Evolutionary conservation across 2,329 filamentous ascomycete species (phyloP).

Genomic region (Calycina herbarum): DNA sequence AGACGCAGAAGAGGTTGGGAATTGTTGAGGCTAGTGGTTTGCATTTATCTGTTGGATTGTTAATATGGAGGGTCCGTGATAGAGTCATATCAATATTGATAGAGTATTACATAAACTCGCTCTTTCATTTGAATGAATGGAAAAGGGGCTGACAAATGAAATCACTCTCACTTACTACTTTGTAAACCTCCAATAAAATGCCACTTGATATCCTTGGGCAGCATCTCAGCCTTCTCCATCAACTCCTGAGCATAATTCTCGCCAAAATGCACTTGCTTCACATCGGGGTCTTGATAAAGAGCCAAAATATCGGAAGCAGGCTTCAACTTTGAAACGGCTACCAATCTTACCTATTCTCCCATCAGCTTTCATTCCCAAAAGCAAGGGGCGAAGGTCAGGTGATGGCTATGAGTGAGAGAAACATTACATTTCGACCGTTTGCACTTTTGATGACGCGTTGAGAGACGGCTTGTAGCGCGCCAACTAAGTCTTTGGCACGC

Average conservation of each 20-base stretch:
- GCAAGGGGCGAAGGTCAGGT: background rate
- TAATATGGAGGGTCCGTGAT: background rate
- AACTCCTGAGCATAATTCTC: constrained; percentile 97
- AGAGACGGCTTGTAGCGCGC: constrained; percentile 61
- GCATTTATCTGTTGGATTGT: constrained; percentile 70
- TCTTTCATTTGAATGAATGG: background rate
- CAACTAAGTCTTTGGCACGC: constrained; percentile 61
- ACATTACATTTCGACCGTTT: constrained; percentile 54
- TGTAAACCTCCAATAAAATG: constrained; percentile 97
- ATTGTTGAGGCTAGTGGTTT: constrained; percentile 79
- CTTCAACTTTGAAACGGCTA: constrained; percentile 96
- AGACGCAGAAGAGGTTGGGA: constrained; percentile 87
- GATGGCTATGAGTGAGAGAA: constrained; percentile 10
- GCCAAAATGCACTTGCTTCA: constrained; percentile 76
- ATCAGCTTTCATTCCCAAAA: constrained; percentile 16
- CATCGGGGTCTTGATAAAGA: constrained; percentile 61
- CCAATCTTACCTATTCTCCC: constrained; percentile 69
- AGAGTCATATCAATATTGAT: background rate
- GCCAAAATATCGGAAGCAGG: constrained; percentile 87
- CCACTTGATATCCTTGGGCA: constrained; percentile 80
- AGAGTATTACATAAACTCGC: background rate
- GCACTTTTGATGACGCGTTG: constrained; percentile 56
- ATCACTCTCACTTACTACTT: constrained; percentile 51
- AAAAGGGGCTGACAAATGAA: constrained; percentile 2
- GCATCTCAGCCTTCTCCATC: constrained; percentile 75